Conservation (phyloP, 306 rosid genomes). For the Inga leiocalycina region DNA sequence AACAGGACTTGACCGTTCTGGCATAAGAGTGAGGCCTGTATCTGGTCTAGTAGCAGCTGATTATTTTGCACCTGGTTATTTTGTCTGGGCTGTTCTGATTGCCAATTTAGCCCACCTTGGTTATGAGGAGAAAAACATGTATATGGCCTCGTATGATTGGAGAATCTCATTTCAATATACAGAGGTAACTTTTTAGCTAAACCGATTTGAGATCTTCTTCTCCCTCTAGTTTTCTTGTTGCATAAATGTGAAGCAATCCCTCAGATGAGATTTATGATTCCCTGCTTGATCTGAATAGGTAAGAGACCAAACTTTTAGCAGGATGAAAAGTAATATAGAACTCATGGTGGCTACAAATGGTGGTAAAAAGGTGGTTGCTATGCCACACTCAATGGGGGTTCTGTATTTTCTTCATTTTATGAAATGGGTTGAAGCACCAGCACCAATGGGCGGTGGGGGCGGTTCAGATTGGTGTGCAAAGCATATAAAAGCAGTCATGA, state of each 20-base stretch:
- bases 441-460: slow-evolving; percentile 83
- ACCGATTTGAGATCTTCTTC: background rate
- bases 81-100: slow-evolving; percentile 93
- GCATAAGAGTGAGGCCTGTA: slow-evolving; percentile 5
- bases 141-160: slow-evolving; percentile 93
- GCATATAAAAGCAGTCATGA: slow-evolving; percentile 76
- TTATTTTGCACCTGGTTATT: slow-evolving; percentile 75
- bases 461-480: slow-evolving; percentile 86
- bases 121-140: slow-evolving; percentile 87
- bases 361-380: slow-evolving; percentile 77
- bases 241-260: background rate
- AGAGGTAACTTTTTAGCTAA: slow-evolving; percentile 53
- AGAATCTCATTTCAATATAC: slow-evolving; percentile 84
- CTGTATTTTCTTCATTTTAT: slow-evolving; percentile 83
- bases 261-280: slow-evolving; percentile 9
- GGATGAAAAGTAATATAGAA: slow-evolving; percentile 78
- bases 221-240: background rate
- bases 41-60: slow-evolving; percentile 11
- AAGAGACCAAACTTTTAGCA: slow-evolving; percentile 72
- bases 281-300: slow-evolving; percentile 54
- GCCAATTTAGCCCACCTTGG: slow-evolving; percentile 91
- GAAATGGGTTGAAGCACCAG: slow-evolving; percentile 90
- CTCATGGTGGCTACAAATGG: slow-evolving; percentile 80
- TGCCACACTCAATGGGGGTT: slow-evolving; percentile 90
- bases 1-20: slow-evolving; percentile 12